These are phyloP conservation scores for Boletellus ananas DNA, from an alignment of 768 basidiomycete genomes.

Conservation along the genomic window DNA sequence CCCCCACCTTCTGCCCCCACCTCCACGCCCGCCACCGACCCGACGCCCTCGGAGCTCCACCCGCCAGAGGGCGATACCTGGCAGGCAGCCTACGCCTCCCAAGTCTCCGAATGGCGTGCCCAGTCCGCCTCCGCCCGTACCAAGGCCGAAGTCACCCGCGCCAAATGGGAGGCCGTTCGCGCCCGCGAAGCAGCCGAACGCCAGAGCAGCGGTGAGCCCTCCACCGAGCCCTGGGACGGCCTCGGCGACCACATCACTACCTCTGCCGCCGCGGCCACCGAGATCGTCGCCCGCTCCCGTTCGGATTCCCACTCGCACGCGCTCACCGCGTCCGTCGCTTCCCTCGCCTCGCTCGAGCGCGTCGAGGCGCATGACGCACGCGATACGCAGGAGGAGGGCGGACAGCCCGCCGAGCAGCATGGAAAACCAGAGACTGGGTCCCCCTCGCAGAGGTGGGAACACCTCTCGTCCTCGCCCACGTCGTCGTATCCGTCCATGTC, in stretches of 20 bases:
- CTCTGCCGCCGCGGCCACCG: slow-evolving; percentile 16
- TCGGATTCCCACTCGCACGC: no score
- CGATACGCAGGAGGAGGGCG: slow-evolving; percentile 29
- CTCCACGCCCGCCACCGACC: not conserved
- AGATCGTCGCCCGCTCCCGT: slow-evolving; percentile 12
- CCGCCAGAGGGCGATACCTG: slow-evolving; percentile 43
- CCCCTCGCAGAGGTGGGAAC: slow-evolving; percentile 67
- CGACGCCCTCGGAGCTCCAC: not conserved
- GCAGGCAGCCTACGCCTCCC: slow-evolving; percentile 67
- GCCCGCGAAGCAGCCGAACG: slow-evolving; percentile 42
- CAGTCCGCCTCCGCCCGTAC: slow-evolving; percentile 68
- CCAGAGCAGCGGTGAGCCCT: slow-evolving; percentile 24
- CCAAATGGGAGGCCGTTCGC: slow-evolving; percentile 67
- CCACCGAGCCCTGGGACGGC: slow-evolving; percentile 13
- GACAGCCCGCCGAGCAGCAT: slow-evolving; percentile 1
- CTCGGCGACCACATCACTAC: slow-evolving; percentile 29
- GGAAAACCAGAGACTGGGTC: slow-evolving; percentile 18
- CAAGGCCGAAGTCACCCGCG: slow-evolving; percentile 72
- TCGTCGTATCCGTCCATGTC: slow-evolving; percentile 79
- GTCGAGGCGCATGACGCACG: slow-evolving; percentile 22
- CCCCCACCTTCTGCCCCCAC: not conserved
- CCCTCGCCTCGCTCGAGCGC: slow-evolving; percentile 17
- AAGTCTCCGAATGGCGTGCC: slow-evolving; percentile 66
- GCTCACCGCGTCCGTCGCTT: slow-evolving; percentile 17
- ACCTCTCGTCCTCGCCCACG: slow-evolving; percentile 54